These are phyloP conservation scores for Fusarium avenaceum DNA, from an alignment of 2,329 filamentous ascomycete species.

Conservation along the genomic window DNA sequence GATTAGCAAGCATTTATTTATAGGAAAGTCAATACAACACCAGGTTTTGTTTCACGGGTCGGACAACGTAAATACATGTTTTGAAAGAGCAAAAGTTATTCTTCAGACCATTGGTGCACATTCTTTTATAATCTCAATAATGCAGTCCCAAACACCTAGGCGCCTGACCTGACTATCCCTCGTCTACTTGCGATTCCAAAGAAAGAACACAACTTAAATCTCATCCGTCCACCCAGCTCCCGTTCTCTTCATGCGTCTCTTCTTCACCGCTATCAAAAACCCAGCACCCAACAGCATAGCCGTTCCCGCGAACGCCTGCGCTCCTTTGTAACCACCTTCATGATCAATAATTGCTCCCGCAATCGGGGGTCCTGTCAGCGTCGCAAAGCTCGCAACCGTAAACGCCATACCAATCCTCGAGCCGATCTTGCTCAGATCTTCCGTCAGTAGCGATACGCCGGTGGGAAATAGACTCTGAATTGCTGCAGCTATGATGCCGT, in stretches of 20 bases:
- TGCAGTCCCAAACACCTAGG: neutral
- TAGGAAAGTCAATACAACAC: neutral
- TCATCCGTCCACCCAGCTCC: slow-evolving; percentile 57
- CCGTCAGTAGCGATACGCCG: slow-evolving; percentile 66
- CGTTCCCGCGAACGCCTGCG: slow-evolving; percentile 63
- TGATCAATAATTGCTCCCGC: slow-evolving; percentile 63
- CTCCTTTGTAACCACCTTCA: slow-evolving; percentile 61
- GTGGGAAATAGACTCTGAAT: slow-evolving; percentile 76
- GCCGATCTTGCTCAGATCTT: slow-evolving; percentile 65
- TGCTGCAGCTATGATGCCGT: slow-evolving; percentile 72
- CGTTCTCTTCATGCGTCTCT: slow-evolving; percentile 55
- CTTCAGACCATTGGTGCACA: too few relatives aligned
- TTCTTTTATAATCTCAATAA: too few relatives aligned
- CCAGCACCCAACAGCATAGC: slow-evolving; percentile 57
- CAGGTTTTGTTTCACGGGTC: too few relatives aligned
- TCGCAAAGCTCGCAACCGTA: slow-evolving; percentile 66
- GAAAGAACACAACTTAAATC: slow-evolving; percentile 47
- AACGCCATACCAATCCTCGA: slow-evolving; percentile 71
- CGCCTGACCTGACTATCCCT: neutral
- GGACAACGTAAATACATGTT: too few relatives aligned
- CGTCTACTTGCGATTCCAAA: neutral
- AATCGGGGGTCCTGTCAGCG: slow-evolving; percentile 66
- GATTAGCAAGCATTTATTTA: neutral
- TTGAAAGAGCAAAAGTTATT: too few relatives aligned
- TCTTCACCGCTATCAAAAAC: slow-evolving; percentile 57